Percentiles rank a stretch among this genome's conserved stretches.
Conservation (phyloP, 495 filamentous ascomycete genomes). For the Beverwykella pulmonaria region DNA sequence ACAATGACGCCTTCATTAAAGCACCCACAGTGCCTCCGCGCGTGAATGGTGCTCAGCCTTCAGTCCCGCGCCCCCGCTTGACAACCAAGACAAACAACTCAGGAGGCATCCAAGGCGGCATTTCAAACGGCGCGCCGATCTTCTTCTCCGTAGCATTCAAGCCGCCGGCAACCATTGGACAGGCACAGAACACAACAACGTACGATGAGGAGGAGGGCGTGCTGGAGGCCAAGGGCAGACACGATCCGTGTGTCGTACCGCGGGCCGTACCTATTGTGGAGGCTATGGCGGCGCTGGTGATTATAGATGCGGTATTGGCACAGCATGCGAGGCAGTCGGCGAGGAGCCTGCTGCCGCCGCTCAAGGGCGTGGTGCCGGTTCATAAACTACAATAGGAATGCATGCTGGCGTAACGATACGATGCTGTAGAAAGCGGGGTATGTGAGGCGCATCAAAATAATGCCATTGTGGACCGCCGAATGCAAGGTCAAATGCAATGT, state of each 20-base stretch:
- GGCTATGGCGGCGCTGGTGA: slow-evolving; percentile 86
- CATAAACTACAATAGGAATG: neutral
- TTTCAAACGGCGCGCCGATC: slow-evolving; percentile 90
- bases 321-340: slow-evolving; percentile 67
- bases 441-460: neutral
- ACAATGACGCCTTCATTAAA: slow-evolving; percentile 89
- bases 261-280: slow-evolving; percentile 95
- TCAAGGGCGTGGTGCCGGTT: slow-evolving; percentile 22
- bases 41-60: slow-evolving; percentile 5
- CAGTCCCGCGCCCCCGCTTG: slow-evolving; percentile 53
- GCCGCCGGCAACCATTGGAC: slow-evolving; percentile 91
- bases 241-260: slow-evolving; percentile 95
- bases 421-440: neutral
- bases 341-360: slow-evolving; percentile 31
- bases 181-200: slow-evolving; percentile 81
- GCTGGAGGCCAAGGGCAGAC: slow-evolving; percentile 90
- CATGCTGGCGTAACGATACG: neutral
- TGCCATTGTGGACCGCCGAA: no score
- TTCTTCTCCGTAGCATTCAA: slow-evolving; percentile 98
- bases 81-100: slow-evolving; percentile 96
- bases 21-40: slow-evolving; percentile 45
- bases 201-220: slow-evolving; percentile 74
- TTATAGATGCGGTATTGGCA: slow-evolving; percentile 89
- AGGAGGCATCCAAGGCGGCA: slow-evolving; percentile 95
- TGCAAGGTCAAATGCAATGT: no score